Percentiles rank a stretch among this genome's conserved stretches.
These are phyloP conservation scores for Aschersonia sp. DNA, from an alignment of 2,329 filamentous ascomycete species.

Conservation along the genomic window DNA sequence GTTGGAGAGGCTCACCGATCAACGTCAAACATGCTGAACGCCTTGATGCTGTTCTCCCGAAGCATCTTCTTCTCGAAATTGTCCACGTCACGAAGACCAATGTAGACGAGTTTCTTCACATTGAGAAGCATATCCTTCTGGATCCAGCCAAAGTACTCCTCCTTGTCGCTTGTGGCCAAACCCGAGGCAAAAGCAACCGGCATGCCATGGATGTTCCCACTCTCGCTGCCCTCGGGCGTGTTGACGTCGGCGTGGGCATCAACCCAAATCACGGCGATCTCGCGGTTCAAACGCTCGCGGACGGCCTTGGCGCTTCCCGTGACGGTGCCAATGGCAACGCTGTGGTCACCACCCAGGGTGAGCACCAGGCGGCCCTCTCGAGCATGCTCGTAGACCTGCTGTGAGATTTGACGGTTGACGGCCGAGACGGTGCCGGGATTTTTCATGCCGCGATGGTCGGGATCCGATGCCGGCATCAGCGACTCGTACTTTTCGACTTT, in stretches of 20 bases:
- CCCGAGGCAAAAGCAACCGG: constrained; percentile 86
- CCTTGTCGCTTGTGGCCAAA: constrained; percentile 59
- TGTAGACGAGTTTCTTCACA: constrained; percentile 85
- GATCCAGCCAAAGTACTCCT: constrained; percentile 85
- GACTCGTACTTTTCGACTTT: constrained; percentile 71
- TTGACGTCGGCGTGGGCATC: constrained; percentile 98
- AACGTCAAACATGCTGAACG: constrained; percentile 97
- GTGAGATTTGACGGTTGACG: constrained; percentile 65
- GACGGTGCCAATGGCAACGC: constrained; percentile 88
- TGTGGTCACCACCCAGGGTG: constrained; percentile 91
- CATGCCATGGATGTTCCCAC: constrained; percentile 97
- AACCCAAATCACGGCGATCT: constrained; percentile 96
- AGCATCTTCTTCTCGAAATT: constrained; percentile 86
- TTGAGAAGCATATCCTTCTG: constrained; percentile 55
- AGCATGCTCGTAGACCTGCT: constrained; percentile 81
- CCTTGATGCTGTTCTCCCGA: constrained; percentile 78
- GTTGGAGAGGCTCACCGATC: constrained; percentile 47
- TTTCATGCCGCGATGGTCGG: constrained; percentile 85
- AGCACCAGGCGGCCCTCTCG: constrained; percentile 73
- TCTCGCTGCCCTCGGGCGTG: constrained; percentile 76
- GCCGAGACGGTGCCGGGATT: constrained; percentile 75
- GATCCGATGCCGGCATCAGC: constrained; percentile 56
- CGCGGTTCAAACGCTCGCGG: constrained; percentile 64
- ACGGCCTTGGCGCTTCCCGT: constrained; percentile 77
- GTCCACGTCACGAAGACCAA: constrained; percentile 87